These are phyloP conservation scores for Phytophthora pseudosyringae DNA, from an alignment of 352 stramenopile species.

Conservation along the genomic window DNA sequence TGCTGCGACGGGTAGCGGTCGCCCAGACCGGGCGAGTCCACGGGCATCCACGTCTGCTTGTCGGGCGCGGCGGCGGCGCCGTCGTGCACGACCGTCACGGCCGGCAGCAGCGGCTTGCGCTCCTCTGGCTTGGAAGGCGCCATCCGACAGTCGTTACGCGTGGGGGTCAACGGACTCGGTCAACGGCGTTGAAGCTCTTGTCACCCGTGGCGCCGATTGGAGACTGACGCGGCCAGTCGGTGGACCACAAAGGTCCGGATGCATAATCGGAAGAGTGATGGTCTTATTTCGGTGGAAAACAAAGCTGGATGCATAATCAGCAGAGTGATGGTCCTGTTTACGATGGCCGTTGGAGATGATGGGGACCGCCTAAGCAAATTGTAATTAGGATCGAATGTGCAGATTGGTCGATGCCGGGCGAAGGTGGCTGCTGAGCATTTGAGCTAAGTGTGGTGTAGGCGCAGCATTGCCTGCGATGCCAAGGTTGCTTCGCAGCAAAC, in stretches of 20 bases:
- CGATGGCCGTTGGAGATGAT: no score
- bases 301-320: conserved; percentile 19
- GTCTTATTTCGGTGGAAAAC: not conserved
- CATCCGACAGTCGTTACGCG: conserved; percentile 18
- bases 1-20: conserved; percentile 73
- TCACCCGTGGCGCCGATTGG: conserved; percentile 14
- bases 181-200: conserved; percentile 14
- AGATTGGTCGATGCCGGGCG: no score
- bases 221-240: conserved; percentile 14
- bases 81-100: conserved; percentile 28
- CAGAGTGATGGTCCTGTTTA: conserved; percentile 13
- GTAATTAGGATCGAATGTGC: no score
- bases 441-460: no score
- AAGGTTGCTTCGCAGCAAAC: no score
- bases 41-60: conserved; percentile 29
- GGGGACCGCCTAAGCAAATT: no score
- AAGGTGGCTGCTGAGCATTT: no score
- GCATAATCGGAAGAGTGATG: conserved; percentile 20
- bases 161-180: not conserved
- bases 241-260: conserved; percentile 12
- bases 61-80: not conserved
- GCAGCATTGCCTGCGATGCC: no score
- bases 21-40: conserved; percentile 44
- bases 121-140: conserved; percentile 32
- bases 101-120: conserved; percentile 40